Base-by-base conservation (phyloP, 352 stramenopile species). In the Phytophthora pinifolia region DNA sequence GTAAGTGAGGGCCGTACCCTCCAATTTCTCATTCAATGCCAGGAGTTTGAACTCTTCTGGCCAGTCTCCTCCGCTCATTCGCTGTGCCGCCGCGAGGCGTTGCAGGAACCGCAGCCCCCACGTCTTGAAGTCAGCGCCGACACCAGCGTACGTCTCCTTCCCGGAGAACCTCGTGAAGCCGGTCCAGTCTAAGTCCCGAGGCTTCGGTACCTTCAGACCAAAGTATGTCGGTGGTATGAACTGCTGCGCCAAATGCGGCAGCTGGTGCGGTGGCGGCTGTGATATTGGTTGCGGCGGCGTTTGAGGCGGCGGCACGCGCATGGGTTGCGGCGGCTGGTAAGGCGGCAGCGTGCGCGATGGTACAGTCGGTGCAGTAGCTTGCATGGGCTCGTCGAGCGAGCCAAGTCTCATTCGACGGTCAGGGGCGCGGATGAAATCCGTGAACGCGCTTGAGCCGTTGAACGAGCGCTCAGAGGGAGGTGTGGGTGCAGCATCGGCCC, bases 41-140 rank as follows among this genome's bases (percentile, higher is more conserved):
- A 54, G 48, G 17, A 57, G 48, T 15, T 57, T 48, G 14, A 57
- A 57, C 7, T 47, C 37, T 6, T 56, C 37, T 6, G 48, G 17
- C 37, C 48, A 56, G 37, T 43, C 15, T 8, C 30, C 31, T 3
- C 20, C 38, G 17, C 48, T 57, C 30, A 57, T 57, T 13, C n/a
- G 15, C 27, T 57, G 48, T 9, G 48, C 41, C 2, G 50, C 41
- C 12, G 8, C 18, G 29, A 46, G 48, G 20, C 41, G 31, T 29
- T 51, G 50, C 20, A 50, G 22, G 22, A 50, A 51, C 3, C 33
- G n/a, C 33, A 46, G 22, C 27, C 43, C 43, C 36, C 43, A 60
- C 44, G 34, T 10, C 9, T 49, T 47, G 20, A 49, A 54, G 9
- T 54, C 35, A 14, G 53, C 53, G 3, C 42, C 53, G 35, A 60